Conservation (phyloP, 441 rosid species). For the Erysimum cheiri region DNA sequence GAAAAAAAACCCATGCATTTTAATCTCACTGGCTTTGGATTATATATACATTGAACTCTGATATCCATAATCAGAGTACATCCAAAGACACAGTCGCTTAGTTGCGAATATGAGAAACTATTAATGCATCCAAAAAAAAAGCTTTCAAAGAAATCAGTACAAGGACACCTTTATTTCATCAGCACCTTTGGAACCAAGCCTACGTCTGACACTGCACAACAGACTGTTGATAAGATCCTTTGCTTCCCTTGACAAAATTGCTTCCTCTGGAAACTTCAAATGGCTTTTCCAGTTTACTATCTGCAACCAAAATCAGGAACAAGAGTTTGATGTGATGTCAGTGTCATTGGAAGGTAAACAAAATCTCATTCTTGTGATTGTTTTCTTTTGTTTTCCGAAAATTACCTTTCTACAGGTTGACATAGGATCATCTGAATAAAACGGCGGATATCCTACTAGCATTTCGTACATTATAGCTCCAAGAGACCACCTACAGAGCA, state of each 20-base stretch:
- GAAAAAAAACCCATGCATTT: constrained; percentile 5
- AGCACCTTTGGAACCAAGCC: constrained; percentile 72
- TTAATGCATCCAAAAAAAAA: constrained; percentile 11
- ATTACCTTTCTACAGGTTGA: constrained; percentile 94
- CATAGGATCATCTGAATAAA: constrained; percentile 97
- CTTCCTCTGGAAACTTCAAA: constrained; percentile 82
- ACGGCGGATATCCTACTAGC: constrained; percentile 98
- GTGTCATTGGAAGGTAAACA: constrained; percentile 4
- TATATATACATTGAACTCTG: neutral
- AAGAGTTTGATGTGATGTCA: constrained; percentile 21
- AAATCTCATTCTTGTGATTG: neutral
- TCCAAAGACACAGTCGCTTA: constrained; percentile 30
- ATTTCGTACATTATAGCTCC: constrained; percentile 98
- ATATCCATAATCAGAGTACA: constrained; percentile 17
- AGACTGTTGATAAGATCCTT: constrained; percentile 65
- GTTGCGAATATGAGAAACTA: constrained; percentile 12
- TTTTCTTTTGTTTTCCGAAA: neutral
- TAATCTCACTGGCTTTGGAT: neutral
- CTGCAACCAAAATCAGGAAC: constrained; percentile 43
- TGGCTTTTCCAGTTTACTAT: constrained; percentile 79
- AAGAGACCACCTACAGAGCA: constrained; percentile 84
- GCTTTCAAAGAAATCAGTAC: constrained; percentile 10
- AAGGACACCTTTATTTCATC: constrained; percentile 71
- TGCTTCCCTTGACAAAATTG: constrained; percentile 64
- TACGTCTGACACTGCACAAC: constrained; percentile 67